Evolutionary conservation across 2,329 filamentous ascomycete genomes (phyloP), one percentile per base, ranked within the genome.

Genomic region (Neonectria sp.): DNA sequence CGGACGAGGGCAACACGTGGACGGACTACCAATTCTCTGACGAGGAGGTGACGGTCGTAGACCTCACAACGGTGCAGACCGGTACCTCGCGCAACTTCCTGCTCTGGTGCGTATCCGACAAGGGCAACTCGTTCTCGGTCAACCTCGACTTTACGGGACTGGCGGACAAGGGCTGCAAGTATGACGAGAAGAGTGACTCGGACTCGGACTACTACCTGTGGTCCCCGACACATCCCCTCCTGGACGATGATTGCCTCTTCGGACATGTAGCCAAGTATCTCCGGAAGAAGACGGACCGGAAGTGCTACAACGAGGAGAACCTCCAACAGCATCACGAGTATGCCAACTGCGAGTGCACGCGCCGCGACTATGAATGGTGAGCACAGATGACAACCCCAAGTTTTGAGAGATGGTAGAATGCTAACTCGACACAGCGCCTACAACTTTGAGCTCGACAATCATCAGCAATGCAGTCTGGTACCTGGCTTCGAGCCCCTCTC

Each of bases 321-420:
- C 88, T 97, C 70, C 86, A 90, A 71, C 89, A 91, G 70, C 85
- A 95, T 29, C 92, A 95, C 80, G 87, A 88, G 71, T 91, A 93
- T 71, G 83, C 88, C 70, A 94, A 97, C 79, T 99, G 96, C 85
- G 86, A 89, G 66, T 99, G 96, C 82, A 93, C 90, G 9, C 88
- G 94, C 59, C 88, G 90, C 65, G 96, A 99, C 82, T 99, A 92
- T 79, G 96, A 99, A 86, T 99, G 96, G 93, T 95, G 83, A 83
- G 90, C 82, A 40, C 17, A 24, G 15, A 64, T 17, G 35, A 17
- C 27, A 15, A 33, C 11, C n/a, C 3, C 2, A 2, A 31, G 2
- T 29, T 15, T 37, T 6, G n/a, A n/a, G 35, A 8, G 49, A 35
- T 7, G 46, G 13, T 21, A 4, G 21, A 46, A 35, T 40, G 43